These are phyloP conservation scores for Zalerion maritima DNA, from an alignment of 495 filamentous ascomycete genomes.

Conservation along the genomic window DNA sequence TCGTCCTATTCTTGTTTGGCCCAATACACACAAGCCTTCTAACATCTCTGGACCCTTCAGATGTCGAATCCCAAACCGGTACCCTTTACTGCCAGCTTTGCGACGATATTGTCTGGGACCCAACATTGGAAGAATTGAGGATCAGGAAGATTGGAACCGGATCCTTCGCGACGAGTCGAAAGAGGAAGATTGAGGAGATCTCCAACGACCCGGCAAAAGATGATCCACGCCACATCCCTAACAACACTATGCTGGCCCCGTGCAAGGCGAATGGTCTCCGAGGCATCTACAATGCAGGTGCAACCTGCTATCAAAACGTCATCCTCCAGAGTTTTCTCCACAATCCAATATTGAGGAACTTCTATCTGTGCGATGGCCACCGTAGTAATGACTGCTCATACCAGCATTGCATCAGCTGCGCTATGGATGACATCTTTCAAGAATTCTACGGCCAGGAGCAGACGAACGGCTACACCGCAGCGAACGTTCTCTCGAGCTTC, in stretches of 20 bases:
- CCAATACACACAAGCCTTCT: constrained; percentile 3
- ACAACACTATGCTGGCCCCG: constrained; percentile 45
- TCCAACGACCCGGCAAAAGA: constrained; percentile 39
- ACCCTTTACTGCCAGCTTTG: constrained; percentile 72
- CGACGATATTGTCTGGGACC: constrained; percentile 76
- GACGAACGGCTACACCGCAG: constrained; percentile 68
- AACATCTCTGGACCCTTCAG: too few relatives aligned
- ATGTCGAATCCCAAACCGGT: constrained; percentile 68
- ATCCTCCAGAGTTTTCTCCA: constrained; percentile 78
- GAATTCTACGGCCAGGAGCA: constrained; percentile 75
- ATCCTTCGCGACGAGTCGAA: constrained; percentile 35
- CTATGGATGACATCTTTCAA: constrained; percentile 79
- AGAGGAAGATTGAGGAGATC: constrained; percentile 47
- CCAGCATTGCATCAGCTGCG: constrained; percentile 67
- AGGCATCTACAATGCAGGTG: constrained; percentile 87
- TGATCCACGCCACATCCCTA: constrained; percentile 41
- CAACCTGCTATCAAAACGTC: constrained; percentile 88
- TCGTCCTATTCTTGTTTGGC: constrained; percentile 8
- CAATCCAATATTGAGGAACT: constrained; percentile 73
- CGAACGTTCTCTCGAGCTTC: constrained; percentile 62
- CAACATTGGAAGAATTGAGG: constrained; percentile 59
- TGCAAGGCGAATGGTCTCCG: constrained; percentile 62
- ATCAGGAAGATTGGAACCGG: constrained; percentile 41
- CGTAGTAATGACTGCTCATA: constrained; percentile 49
- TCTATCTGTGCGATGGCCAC: constrained; percentile 77